Evolutionary conservation across 148 eudicot species (phyloP), one percentile per base, ranked within the genome.

Genomic region (Heliosperma pusillum): DNA sequence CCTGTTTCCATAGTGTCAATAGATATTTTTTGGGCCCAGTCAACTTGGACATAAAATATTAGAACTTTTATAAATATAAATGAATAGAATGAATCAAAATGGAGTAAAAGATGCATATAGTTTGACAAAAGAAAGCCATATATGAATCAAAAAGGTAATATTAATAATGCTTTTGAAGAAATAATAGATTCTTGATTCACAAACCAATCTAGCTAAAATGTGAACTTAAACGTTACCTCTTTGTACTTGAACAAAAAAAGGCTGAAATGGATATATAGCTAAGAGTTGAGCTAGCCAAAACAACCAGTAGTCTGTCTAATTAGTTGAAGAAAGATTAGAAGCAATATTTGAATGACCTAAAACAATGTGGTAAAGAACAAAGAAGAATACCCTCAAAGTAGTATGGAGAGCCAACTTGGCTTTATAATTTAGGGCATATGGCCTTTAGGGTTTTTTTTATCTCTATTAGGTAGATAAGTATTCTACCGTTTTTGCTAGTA

Each of bases 381-480:
- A 29, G 16, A 66, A 40, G 58, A 25, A 66, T 45, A 44, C 66
- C 61, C 69, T 79, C 81, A 57, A 73, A 73, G 81, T 44, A 66
- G 57, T 73, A 79, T 73, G 40, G 6, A 26, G 69, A 66, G 45
- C 60, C 71, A 78, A 78, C 26, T 65, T 55, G 74, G 66, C 66
- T 33, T 33, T 33, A 33, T 33, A 3, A 33, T 63, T 17, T 72
- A 66, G 65, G 40, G n/a, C 21, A 13, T 26, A 13, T 30, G 3
- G 6, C 40, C 40, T 0, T 72, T 79, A 78, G 75, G 77, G 77
- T 72, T 78, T 78, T 72, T 78, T 78, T 33, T 33, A 33, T 33
- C 40, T 33, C 40, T 2, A 33, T 3, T 33, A 33, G 40, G 40
- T 33, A 33, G 6, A 33, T 2, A 33, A 33, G 40, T 7, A 33